phyloP scores from a whole-genome alignment of 2,329 filamentous ascomycete genomes.

The Elsinoe perseae region DNA sequence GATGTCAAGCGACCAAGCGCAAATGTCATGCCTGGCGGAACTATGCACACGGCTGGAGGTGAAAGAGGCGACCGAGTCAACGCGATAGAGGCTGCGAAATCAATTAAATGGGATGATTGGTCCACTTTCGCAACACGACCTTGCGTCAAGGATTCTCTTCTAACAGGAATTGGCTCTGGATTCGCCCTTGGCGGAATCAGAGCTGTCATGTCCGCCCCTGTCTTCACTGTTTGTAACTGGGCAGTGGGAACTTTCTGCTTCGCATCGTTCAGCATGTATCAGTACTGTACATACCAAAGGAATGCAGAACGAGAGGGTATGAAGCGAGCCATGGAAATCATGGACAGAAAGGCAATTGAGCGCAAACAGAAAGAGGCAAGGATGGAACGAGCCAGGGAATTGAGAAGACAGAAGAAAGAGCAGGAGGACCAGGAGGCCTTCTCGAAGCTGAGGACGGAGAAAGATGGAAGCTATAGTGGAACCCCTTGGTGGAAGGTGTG shows the following conservation, averaged over 20 bases:
- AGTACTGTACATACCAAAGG: conserved; percentile 73
- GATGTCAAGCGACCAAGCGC: conserved; percentile 30
- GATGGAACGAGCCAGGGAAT: conserved; percentile 34
- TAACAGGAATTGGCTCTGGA: conserved; percentile 75
- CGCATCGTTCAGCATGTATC: conserved; percentile 64
- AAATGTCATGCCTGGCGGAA: conserved; percentile 50
- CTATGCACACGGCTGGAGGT: conserved; percentile 55
- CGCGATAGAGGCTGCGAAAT: conserved; percentile 53
- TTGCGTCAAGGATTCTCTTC: conserved; percentile 72
- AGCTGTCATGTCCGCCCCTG: conserved; percentile 56
- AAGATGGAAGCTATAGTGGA: conserved; percentile 14
- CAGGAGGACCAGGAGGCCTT: conserved; percentile 35
- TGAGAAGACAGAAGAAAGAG: conserved; percentile 37
- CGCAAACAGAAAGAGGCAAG: conserved; percentile 44
- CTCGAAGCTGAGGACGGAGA: conserved; percentile 24
- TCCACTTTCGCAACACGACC: conserved; percentile 67
- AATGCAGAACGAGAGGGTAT: conserved; percentile 72
- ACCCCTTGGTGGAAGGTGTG: conserved; percentile 32
- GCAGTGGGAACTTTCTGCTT: conserved; percentile 70
- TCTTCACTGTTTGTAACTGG: conserved; percentile 71
- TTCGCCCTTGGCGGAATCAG: conserved; percentile 67
- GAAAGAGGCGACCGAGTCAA: conserved; percentile 47
- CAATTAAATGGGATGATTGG: conserved; percentile 62
- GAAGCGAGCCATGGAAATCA: conserved; percentile 75
- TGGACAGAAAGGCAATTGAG: conserved; percentile 63